Base-by-base conservation (phyloP, 78 protist genomes). In the Tieghemostelium lacteum region DNA sequence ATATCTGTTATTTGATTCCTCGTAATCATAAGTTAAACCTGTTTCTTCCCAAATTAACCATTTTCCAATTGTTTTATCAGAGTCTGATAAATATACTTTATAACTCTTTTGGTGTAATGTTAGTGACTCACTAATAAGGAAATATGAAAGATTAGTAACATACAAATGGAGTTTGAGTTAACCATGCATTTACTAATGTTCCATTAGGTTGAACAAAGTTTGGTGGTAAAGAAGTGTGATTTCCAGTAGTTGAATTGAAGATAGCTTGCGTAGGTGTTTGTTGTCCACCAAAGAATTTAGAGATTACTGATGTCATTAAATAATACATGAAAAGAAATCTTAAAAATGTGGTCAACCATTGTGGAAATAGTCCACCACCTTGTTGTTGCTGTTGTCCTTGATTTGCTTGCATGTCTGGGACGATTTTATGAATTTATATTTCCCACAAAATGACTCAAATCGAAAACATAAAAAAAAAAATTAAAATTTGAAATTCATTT, bases 81-180 rank as follows among this genome's bases (percentile, higher is more conserved):
- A 83, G 26, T 72, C 70, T 66, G 91, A 83, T 12, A 83, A 50
- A 60, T 83, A 83, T 5, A 83, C 50, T 42, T 69, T 34, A 20
- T 69, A 29, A 19, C n/a, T 58, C 85, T 74, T 33, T 73, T 12
- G 10, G 33, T 19, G 16, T n/a, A 57, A 16, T 14, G 4, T 14
- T 19, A 57, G 4, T 57, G 16, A 19, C 16, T n/a, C 10, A 57
- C 6, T n/a, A 57, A 22, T 57, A 14, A 19, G 16, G 7, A n/a
- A 4, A 16, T 14, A 19, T 57, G 16, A 16, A n/a, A 57, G 52
- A 45, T 45, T 14, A 45, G 6, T 14, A 14, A 57, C 63, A 57
- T 57, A 57, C 61, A 45, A 17, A 71, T 10, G 26, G n/a, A 33
- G 55, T 20, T 36, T 37, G 42, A 50, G 28, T 39, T 3, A 29